phyloP scores from a whole-genome alignment of 164 flowering plant species.

The Magnolia kwangsiensis region DNA sequence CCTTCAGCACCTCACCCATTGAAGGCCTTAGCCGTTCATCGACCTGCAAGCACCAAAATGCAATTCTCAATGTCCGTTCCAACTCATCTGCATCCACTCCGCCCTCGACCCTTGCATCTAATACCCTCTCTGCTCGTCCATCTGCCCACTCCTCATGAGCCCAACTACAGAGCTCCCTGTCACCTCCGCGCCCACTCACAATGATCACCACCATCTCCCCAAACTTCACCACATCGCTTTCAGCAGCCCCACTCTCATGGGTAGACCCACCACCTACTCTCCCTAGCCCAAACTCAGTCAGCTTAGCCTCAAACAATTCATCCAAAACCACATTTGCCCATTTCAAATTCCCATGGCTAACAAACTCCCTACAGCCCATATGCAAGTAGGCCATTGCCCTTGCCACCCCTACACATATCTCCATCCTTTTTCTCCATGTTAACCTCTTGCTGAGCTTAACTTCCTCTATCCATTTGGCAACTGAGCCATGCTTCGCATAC shows the following conservation, averaged over 20 bases:
- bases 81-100: slow-evolving; percentile 35
- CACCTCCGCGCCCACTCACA: slow-evolving; percentile 32
- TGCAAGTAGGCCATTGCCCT: slow-evolving; percentile 63
- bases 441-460: slow-evolving; percentile 35
- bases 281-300: slow-evolving; percentile 53
- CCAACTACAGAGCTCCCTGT: slow-evolving; percentile 28
- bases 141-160: slow-evolving; percentile 45
- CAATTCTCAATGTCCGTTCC: slow-evolving; percentile 54
- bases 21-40: slow-evolving; percentile 54
- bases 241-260: slow-evolving; percentile 24
- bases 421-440: slow-evolving; percentile 55
- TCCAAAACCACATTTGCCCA: slow-evolving; percentile 58
- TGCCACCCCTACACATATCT: slow-evolving; percentile 51
- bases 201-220: slow-evolving; percentile 51
- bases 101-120: slow-evolving; percentile 32
- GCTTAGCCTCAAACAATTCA: slow-evolving; percentile 48
- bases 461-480: slow-evolving; percentile 43
- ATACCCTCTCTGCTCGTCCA: slow-evolving; percentile 27
- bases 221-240: slow-evolving; percentile 49
- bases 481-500: slow-evolving; percentile 49
- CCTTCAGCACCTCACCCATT: slow-evolving; percentile 70
- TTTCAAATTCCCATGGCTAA: slow-evolving; percentile 65
- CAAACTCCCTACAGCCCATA: slow-evolving; percentile 56
- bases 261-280: slow-evolving; percentile 9
- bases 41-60: slow-evolving; percentile 67